A percentile compares a stretch with the other conserved stretches of the same genome.
Evolutionary conservation across 495 filamentous ascomycete genomes (phyloP).

Genomic region (Aspergillus egyptiacus): DNA sequence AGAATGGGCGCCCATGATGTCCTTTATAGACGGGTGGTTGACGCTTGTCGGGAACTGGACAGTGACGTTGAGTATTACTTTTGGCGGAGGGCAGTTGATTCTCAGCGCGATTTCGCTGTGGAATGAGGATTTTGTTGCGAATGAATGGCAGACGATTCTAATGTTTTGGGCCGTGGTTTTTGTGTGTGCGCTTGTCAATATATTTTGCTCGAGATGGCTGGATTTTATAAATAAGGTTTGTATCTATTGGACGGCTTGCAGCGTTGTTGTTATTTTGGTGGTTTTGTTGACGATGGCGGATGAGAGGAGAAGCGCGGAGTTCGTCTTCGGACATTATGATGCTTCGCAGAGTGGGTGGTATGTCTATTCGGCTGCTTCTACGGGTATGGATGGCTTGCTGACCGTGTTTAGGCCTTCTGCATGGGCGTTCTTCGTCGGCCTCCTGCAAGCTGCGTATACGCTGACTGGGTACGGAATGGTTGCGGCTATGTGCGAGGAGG

Average conservation of each 20-base stretch:
- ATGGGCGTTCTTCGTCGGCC: conserved; percentile 56
- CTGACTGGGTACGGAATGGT: conserved; percentile 55
- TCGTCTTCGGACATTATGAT: conserved; percentile 60
- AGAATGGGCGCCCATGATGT: conserved; percentile 57
- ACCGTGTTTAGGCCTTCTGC: conserved; percentile 43
- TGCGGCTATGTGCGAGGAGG: conserved; percentile 60
- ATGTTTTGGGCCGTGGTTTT: conserved; percentile 62
- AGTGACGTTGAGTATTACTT: conserved; percentile 44
- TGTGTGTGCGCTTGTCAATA: conserved; percentile 51
- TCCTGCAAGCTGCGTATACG: conserved; percentile 56
- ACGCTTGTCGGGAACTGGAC: conserved; percentile 68
- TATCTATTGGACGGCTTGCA: conserved; percentile 59
- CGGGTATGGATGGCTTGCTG: background rate
- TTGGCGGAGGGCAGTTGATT: conserved; percentile 53
- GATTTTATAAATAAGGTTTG: conserved; percentile 63
- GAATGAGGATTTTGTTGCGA: conserved; percentile 56
- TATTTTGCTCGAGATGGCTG: conserved; percentile 51
- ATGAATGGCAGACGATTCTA: conserved; percentile 56
- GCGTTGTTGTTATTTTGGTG: conserved; percentile 55
- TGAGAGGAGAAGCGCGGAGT: conserved; percentile 43
- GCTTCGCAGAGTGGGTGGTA: conserved; percentile 51
- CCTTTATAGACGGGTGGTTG: conserved; percentile 70
- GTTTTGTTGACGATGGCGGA: conserved; percentile 55
- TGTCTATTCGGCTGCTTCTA: conserved; percentile 8
- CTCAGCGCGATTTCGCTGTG: conserved; percentile 56